Evolutionary conservation across 1,139 yeast species (phyloP).

Genomic region (Scheffersomyces lignicola): DNA sequence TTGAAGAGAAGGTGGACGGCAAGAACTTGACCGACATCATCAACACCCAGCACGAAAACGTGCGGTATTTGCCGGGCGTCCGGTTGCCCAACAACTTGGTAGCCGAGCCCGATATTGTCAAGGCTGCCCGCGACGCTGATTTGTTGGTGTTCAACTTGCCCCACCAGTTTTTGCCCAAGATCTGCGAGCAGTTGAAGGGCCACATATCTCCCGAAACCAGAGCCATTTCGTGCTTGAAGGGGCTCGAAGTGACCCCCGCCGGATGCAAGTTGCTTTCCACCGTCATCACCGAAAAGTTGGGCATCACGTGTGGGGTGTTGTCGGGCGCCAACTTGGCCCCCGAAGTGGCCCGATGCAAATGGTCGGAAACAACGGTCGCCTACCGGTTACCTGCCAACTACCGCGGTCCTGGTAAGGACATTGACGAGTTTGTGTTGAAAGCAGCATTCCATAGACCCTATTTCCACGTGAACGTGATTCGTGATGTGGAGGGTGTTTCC

Average conservation of each 20-base stretch:
- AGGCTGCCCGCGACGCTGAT: slow-evolving; percentile 44
- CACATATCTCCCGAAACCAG: slow-evolving; percentile 38
- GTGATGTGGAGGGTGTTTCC: slow-evolving; percentile 50
- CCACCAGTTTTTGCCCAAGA: slow-evolving; percentile 46
- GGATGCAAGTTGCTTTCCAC: slow-evolving; percentile 48
- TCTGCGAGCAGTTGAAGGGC: slow-evolving; percentile 40
- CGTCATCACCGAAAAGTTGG: slow-evolving; percentile 44
- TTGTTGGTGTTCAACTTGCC: slow-evolving; percentile 49
- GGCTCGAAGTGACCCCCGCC: slow-evolving; percentile 45
- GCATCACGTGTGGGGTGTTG: slow-evolving; percentile 46
- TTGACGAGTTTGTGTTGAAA: slow-evolving; percentile 41
- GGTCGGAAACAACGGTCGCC: slow-evolving; percentile 54
- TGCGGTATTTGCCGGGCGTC: slow-evolving; percentile 46
- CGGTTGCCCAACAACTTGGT: slow-evolving; percentile 43
- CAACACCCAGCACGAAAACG: slow-evolving; percentile 45
- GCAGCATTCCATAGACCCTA: slow-evolving; percentile 49
- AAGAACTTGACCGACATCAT: slow-evolving; percentile 45
- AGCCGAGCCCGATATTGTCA: slow-evolving; percentile 41
- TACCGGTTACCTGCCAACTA: slow-evolving; percentile 42
- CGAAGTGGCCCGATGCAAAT: slow-evolving; percentile 47
- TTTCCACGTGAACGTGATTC: slow-evolving; percentile 49
- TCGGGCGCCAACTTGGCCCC: slow-evolving; percentile 52
- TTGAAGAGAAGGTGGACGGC: slow-evolving; percentile 44
- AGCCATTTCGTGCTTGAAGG: slow-evolving; percentile 50
- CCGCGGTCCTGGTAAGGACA: slow-evolving; percentile 43